phyloP scores from a whole-genome alignment of 176 grass and related monocot species.

The Carex pumila region DNA sequence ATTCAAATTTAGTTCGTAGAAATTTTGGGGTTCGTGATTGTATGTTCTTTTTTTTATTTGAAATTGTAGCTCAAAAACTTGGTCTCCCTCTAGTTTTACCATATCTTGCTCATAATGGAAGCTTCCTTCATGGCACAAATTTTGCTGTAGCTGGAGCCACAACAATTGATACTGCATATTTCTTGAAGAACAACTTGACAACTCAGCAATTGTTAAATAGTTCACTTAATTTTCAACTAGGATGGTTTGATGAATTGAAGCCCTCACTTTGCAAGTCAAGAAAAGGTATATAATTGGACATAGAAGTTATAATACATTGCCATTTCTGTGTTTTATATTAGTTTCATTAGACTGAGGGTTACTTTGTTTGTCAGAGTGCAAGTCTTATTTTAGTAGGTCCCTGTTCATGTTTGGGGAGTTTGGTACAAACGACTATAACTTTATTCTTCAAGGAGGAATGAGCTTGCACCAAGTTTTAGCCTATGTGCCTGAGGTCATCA shows the following conservation, averaged over 20 bases:
- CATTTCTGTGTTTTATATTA: background rate
- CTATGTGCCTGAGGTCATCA: constrained; percentile 23
- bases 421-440: constrained; percentile 39
- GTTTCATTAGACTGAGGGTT: background rate
- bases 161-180: constrained; percentile 30
- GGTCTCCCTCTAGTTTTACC: constrained; percentile 54
- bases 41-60: background rate
- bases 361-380: constrained; percentile 29
- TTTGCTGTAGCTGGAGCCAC: constrained; percentile 61
- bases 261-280: constrained; percentile 5
- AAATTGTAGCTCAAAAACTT: constrained; percentile 46
- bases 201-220: constrained; percentile 22
- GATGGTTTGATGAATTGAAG: constrained; percentile 54
- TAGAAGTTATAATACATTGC: background rate
- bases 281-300: background rate
- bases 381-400: constrained; percentile 26
- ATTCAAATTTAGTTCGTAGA: background rate
- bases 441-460: background rate
- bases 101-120: constrained; percentile 48
- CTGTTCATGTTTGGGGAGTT: constrained; percentile 42
- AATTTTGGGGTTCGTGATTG: background rate
- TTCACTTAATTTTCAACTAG: constrained; percentile 52
- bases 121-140: constrained; percentile 54
- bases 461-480: constrained; percentile 23
- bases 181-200: constrained; percentile 12